phyloP scores from a whole-genome alignment of 164 flowering plant genomes.

The Magnolia changhungtana region DNA sequence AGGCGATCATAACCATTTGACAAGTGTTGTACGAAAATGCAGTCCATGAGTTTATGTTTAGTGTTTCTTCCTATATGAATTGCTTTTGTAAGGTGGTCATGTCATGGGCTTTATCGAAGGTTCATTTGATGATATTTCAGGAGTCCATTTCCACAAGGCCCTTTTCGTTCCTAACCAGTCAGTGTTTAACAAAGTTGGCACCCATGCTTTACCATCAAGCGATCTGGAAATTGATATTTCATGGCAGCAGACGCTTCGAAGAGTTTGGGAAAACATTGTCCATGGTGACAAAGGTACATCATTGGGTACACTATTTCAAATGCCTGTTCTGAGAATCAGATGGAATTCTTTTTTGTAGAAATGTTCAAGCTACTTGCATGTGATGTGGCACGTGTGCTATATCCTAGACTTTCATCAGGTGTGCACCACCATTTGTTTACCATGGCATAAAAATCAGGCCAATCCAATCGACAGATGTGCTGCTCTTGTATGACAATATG shows the following conservation, averaged over 20 bases:
- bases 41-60: background rate
- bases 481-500: background rate
- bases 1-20: background rate
- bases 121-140: conserved; percentile 36
- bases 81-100: background rate
- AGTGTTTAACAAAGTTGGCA: conserved; percentile 67
- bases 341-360: background rate
- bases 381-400: too few species aligned
- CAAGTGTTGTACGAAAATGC: background rate
- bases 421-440: too few species aligned
- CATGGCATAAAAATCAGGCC: too few species aligned
- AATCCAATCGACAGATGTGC: background rate
- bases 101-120: background rate
- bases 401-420: too few species aligned
- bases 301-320: background rate
- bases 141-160: conserved; percentile 84
- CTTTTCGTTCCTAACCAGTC: conserved; percentile 84
- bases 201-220: conserved; percentile 35
- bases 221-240: conserved; percentile 73
- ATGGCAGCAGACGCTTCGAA: conserved; percentile 79
- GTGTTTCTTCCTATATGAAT: background rate
- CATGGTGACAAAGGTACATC: conserved; percentile 23
- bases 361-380: too few species aligned
- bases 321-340: background rate
- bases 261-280: conserved; percentile 68